Evolutionary conservation across 164 flowering plant genomes (phyloP).

Genomic region (Annona cherimola): DNA sequence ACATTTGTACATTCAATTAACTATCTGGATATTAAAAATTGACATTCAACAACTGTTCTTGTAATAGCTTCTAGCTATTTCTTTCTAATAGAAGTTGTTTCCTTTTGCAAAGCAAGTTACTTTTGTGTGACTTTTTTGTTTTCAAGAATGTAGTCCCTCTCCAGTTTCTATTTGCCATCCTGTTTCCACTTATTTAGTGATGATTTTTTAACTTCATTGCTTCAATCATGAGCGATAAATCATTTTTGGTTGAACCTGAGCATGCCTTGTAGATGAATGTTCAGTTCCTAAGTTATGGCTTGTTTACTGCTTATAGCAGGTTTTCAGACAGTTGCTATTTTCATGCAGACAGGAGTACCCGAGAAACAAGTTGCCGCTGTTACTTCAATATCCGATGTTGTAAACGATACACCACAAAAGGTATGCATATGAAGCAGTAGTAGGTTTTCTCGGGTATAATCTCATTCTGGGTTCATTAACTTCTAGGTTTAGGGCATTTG

Average conservation of each 20-base stretch:
- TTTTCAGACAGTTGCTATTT: conserved; percentile 99
- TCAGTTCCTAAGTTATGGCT: conserved; percentile 59
- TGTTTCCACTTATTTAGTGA: background rate
- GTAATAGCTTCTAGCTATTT: background rate
- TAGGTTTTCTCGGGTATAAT: background rate
- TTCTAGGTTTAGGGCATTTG: background rate
- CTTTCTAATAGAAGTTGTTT: background rate
- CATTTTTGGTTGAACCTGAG: conserved; percentile 17
- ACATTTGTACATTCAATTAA: background rate
- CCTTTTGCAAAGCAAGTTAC: background rate
- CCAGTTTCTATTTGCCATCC: background rate
- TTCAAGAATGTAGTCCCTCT: background rate
- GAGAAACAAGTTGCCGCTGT: conserved; percentile 44
- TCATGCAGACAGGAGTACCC: conserved; percentile 89
- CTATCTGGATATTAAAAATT: too few relatives aligned
- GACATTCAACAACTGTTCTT: background rate
- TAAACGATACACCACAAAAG: conserved; percentile 80
- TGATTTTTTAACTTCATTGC: background rate
- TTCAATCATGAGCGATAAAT: conserved; percentile 1
- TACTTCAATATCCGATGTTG: conserved; percentile 41
- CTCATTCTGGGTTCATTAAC: background rate
- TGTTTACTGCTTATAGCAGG: conserved; percentile 77
- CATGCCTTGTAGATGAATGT: conserved; percentile 17
- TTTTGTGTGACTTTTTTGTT: too few relatives aligned
- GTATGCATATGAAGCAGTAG: conserved; percentile 27